Conservation (phyloP, 2,329 filamentous ascomycete genomes). For the Cytospora chrysosperma region DNA sequence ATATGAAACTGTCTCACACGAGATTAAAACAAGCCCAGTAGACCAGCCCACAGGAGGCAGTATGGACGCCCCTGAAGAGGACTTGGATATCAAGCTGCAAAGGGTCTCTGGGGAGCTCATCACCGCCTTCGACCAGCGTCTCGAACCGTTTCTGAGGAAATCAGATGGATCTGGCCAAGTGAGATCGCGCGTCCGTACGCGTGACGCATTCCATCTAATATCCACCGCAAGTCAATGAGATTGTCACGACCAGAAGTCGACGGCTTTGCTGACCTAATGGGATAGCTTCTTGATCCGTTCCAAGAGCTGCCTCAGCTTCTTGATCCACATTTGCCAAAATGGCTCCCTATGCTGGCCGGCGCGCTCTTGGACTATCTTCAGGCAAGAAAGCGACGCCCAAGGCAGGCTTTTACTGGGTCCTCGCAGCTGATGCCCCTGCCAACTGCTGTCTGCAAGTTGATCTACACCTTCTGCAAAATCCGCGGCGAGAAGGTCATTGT, state of each 20-base stretch:
- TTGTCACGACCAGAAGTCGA: too few relatives aligned
- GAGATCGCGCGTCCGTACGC: conserved; percentile 49
- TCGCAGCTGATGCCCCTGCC: conserved; percentile 56
- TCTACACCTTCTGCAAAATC: conserved; percentile 94
- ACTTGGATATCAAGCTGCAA: conserved; percentile 62
- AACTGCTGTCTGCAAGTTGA: conserved; percentile 70
- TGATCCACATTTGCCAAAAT: conserved; percentile 74
- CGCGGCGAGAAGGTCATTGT: conserved; percentile 90
- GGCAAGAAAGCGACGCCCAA: conserved; percentile 41
- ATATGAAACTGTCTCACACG: not conserved
- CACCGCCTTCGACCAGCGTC: conserved; percentile 53
- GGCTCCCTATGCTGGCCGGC: conserved; percentile 72
- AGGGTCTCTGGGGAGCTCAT: conserved; percentile 60
- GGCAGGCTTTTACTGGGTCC: conserved; percentile 28
- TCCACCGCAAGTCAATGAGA: conserved; percentile 39
- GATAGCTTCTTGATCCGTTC: conserved; percentile 72
- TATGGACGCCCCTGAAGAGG: conserved; percentile 55
- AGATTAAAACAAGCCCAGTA: not conserved
- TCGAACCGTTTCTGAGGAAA: conserved; percentile 54
- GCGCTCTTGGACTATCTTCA: conserved; percentile 70
- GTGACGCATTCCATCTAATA: conserved; percentile 49
- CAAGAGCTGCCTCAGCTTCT: conserved; percentile 94
- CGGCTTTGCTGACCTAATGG: conserved; percentile 24
- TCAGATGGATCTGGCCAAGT: conserved; percentile 46
- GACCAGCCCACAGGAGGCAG: not conserved